Base-by-base conservation (phyloP, 2,329 filamentous ascomycete genomes). In the Apiospora aurea region DNA sequence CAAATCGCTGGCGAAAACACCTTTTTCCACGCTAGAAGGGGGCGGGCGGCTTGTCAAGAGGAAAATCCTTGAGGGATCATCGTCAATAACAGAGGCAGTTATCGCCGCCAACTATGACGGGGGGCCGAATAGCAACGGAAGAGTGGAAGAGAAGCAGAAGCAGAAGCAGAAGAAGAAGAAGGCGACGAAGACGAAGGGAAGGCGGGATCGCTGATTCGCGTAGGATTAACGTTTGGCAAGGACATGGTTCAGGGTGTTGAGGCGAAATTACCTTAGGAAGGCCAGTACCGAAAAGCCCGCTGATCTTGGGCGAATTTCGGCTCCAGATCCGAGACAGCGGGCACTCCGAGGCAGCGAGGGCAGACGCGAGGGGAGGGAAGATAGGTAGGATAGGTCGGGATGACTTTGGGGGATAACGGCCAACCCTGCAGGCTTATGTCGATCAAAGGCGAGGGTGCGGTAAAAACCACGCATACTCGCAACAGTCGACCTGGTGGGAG, bases 231-330 rank as follows among this genome's bases (percentile, higher is more conserved):
- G 67, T 34, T 46, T 49, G 67, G 41, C n/a, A 68, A 47, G 66
- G 66, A 46, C n/a, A 68, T 16, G 43, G 44, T 41, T 64, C 57
- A 69, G 67, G 67, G 26, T 49, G 16, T 38, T 46, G 67, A 68
- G 43, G 67, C 67, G 67, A 68, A 64, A 64, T 64, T 64, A 43
- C 41, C 13, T 43, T 43, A 64, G 57, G 57, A 18, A 64, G 67
- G 67, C 43, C 26, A 49, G 67, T 49, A 46, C 67, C 67, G 67
- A 49, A 43, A 29, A 49, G 44, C 44, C 26, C 47, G 67, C 38
- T 69, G 67, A 38, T n/a, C 26, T 49, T 49, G 67, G n/a, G 10
- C 47, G 43, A 21, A 47, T 34, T 68, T 46, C 26, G 67, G 41
- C 67, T 34, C 67, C 41, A 24, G 26, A 46, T 46, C 67, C 67